Conservation (phyloP, 2,329 filamentous ascomycete species). For the Trichoderma sp. region DNA sequence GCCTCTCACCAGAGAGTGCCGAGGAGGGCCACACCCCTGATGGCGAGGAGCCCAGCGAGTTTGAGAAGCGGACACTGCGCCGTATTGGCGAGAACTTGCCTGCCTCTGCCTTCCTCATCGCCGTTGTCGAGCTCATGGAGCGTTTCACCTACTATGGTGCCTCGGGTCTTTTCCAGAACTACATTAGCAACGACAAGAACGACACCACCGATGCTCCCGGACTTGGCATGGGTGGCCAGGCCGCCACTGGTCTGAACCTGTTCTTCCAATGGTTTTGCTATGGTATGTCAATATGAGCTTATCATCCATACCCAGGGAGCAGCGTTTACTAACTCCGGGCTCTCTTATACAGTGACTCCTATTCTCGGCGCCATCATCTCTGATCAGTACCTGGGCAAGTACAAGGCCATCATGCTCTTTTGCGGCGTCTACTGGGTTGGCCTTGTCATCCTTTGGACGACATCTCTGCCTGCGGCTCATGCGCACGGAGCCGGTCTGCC, state of each 20-base stretch:
- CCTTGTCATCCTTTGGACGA: constrained; percentile 52
- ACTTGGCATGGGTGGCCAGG: constrained; percentile 52
- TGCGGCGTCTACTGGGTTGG: constrained; percentile 57
- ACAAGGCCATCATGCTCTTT: constrained; percentile 59
- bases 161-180: constrained; percentile 55
- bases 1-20: constrained; percentile 19
- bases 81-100: constrained; percentile 55
- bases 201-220: constrained; percentile 45
- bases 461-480: constrained; percentile 41
- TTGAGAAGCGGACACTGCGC: constrained; percentile 48
- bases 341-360: constrained; percentile 32
- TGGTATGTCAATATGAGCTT: constrained; percentile 23
- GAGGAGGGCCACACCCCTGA: constrained; percentile 38
- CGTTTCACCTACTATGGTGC: constrained; percentile 58
- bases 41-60: constrained; percentile 50
- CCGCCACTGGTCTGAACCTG: constrained; percentile 52
- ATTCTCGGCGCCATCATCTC: constrained; percentile 54
- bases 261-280: constrained; percentile 54
- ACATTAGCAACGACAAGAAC: constrained; percentile 39
- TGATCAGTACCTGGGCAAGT: constrained; percentile 57
- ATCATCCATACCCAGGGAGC: neutral
- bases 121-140: constrained; percentile 53
- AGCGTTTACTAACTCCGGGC: neutral
- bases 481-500: constrained; percentile 42
- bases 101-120: constrained; percentile 53